Percentiles rank a stretch among this genome's conserved stretches.
Evolutionary conservation across 2,329 filamentous ascomycete genomes (phyloP).

Genomic region (Nemania abortiva): DNA sequence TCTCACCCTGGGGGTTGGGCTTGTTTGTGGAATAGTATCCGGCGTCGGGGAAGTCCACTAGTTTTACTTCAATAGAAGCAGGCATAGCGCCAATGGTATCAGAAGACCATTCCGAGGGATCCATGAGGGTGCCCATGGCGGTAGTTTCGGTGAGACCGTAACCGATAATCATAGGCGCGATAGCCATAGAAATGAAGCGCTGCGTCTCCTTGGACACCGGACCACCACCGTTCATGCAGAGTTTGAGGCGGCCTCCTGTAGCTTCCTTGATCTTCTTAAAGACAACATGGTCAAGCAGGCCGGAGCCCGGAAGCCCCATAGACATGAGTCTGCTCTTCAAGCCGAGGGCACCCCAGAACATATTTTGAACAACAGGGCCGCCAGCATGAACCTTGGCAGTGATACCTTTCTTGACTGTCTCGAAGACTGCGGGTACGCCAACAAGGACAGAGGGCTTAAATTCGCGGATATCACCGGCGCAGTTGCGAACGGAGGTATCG

Average conservation of each 20-base stretch:
- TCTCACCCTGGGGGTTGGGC: conserved; percentile 83
- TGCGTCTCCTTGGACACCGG: conserved; percentile 88
- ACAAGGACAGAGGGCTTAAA: conserved; percentile 86
- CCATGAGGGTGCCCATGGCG: conserved; percentile 80
- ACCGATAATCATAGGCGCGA: conserved; percentile 89
- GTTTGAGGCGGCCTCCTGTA: conserved; percentile 82
- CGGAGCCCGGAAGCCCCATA: conserved; percentile 72
- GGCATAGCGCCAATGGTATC: conserved; percentile 79
- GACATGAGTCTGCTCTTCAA: conserved; percentile 65
- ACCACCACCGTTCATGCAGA: conserved; percentile 88
- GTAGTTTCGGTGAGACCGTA: conserved; percentile 90
- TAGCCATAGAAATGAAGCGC: conserved; percentile 87
- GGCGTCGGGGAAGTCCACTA: conserved; percentile 86
- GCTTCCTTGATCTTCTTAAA: conserved; percentile 95
- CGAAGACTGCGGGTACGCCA: conserved; percentile 90
- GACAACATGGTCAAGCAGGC: conserved; percentile 79
- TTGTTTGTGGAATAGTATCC: conserved; percentile 82
- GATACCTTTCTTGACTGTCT: conserved; percentile 92
- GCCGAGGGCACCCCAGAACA: conserved; percentile 75
- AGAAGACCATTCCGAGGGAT: conserved; percentile 82
- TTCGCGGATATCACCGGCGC: conserved; percentile 87
- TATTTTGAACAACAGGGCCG: conserved; percentile 74
- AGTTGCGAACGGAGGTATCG: conserved; percentile 84
- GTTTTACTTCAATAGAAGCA: conserved; percentile 81
- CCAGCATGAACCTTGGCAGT: conserved; percentile 78